Conservation (phyloP, 371 early-diverging fungal genomes). For the Mucor sp. region DNA sequence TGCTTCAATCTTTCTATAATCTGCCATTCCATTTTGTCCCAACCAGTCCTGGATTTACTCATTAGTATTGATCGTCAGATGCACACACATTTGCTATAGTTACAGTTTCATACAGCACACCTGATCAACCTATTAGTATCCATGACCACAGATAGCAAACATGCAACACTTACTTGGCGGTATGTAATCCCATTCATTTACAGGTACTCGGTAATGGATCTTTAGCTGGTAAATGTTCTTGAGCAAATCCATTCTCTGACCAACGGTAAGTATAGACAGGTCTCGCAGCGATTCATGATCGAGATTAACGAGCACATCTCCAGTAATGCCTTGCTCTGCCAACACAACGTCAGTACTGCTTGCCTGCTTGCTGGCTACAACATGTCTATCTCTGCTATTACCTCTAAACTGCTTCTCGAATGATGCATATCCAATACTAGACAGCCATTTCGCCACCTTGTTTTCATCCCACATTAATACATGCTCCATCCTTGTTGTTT, state of each 20-base stretch:
- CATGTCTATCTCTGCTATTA: slow-evolving; percentile 10
- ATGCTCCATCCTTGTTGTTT: slow-evolving; percentile 22
- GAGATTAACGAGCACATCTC: slow-evolving; percentile 86
- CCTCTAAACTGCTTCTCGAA: slow-evolving; percentile 65
- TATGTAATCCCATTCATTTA: slow-evolving; percentile 86
- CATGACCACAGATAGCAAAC: neutral
- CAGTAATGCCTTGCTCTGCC: slow-evolving; percentile 88
- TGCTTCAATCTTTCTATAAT: slow-evolving; percentile 57
- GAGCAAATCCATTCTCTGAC: slow-evolving; percentile 83
- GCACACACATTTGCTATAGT: neutral
- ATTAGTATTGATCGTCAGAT: neutral
- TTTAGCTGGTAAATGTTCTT: slow-evolving; percentile 85
- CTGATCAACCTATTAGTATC: slow-evolving; percentile 24
- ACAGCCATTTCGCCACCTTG: slow-evolving; percentile 63
- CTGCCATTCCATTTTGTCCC: slow-evolving; percentile 53
- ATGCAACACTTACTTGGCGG: slow-evolving; percentile 73
- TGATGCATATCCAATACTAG: slow-evolving; percentile 54
- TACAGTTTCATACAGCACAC: slow-evolving; percentile 68
- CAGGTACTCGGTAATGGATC: slow-evolving; percentile 72
- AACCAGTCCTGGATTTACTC: slow-evolving; percentile 46
- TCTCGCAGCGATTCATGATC: slow-evolving; percentile 92
- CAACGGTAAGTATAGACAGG: slow-evolving; percentile 83
- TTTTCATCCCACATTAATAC: slow-evolving; percentile 63
- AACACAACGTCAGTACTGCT: neutral
- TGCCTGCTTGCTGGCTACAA: no score